Evolutionary conservation across 805 yeast genomes (phyloP).

Genomic region (Lipomyces sp.): DNA sequence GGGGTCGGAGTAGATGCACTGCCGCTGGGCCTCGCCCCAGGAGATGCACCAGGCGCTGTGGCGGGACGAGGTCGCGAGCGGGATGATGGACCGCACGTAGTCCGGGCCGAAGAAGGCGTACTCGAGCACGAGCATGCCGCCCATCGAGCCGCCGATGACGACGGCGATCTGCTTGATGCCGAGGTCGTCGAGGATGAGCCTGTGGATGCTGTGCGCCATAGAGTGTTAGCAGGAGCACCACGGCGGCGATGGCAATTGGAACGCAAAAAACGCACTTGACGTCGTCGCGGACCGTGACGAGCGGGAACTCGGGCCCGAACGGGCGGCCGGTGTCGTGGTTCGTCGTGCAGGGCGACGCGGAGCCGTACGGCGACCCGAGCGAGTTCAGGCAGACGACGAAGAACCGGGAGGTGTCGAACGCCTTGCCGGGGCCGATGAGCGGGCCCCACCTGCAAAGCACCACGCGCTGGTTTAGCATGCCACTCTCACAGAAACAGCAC

Average conservation of each 20-base stretch:
- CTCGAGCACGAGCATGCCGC: conserved; percentile 94
- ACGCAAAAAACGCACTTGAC: conserved; percentile 39
- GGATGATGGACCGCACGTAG: conserved; percentile 69
- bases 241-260: neutral
- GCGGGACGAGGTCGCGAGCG: conserved; percentile 89
- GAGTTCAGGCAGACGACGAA: conserved; percentile 86
- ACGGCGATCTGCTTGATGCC: conserved; percentile 78
- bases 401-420: conserved; percentile 87
- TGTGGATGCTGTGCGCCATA: conserved; percentile 54
- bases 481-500: too few relatives aligned
- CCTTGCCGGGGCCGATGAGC: conserved; percentile 73
- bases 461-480: too few relatives aligned
- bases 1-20: conserved; percentile 92
- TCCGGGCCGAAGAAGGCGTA: conserved; percentile 68
- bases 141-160: conserved; percentile 97
- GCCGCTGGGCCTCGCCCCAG: conserved; percentile 98
- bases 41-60: conserved; percentile 98
- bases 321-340: conserved; percentile 70
- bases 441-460: conserved; percentile 74
- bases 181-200: conserved; percentile 68
- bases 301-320: conserved; percentile 94
- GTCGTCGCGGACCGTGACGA: conserved; percentile 92
- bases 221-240: neutral
- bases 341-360: conserved; percentile 84
- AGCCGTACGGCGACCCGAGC: conserved; percentile 95